Evolutionary conservation across 164 flowering plant species (phyloP).

Genomic region (Magnolia sinica): DNA sequence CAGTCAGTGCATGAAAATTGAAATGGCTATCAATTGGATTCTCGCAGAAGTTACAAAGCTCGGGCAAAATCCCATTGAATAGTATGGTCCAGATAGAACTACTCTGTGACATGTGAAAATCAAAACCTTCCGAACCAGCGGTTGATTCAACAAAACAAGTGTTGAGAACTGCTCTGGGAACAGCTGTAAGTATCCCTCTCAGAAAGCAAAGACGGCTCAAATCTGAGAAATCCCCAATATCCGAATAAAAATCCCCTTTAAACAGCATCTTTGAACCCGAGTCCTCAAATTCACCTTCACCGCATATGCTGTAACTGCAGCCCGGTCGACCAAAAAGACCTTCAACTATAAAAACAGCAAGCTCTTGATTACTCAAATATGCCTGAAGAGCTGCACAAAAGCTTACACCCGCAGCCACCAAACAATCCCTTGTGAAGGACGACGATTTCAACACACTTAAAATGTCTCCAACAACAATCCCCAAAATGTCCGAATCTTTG

Average conservation of each 20-base stretch:
- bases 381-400: conserved; percentile 89
- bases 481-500: conserved; percentile 33
- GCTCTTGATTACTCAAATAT: conserved; percentile 55
- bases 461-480: conserved; percentile 39
- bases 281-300: conserved; percentile 20
- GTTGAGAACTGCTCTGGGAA: conserved; percentile 69
- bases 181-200: conserved; percentile 92
- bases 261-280: conserved; percentile 41
- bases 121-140: conserved; percentile 18
- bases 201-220: conserved; percentile 83
- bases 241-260: conserved; percentile 47
- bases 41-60: conserved; percentile 78
- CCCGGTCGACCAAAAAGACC: conserved; percentile 41
- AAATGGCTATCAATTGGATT: conserved; percentile 90
- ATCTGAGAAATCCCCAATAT: conserved; percentile 44
- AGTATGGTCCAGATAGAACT: conserved; percentile 60
- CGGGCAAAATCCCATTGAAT: conserved; percentile 85
- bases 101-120: conserved; percentile 14
- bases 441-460: conserved; percentile 55
- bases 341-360: conserved; percentile 50
- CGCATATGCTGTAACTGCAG: conserved; percentile 16
- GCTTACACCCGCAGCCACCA: conserved; percentile 92
- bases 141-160: conserved; percentile 27
- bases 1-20: conserved; percentile 91
- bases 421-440: conserved; percentile 86